Evolutionary conservation across 495 filamentous ascomycete genomes (phyloP).

Genomic region (Aspergillus coremiiformis): DNA sequence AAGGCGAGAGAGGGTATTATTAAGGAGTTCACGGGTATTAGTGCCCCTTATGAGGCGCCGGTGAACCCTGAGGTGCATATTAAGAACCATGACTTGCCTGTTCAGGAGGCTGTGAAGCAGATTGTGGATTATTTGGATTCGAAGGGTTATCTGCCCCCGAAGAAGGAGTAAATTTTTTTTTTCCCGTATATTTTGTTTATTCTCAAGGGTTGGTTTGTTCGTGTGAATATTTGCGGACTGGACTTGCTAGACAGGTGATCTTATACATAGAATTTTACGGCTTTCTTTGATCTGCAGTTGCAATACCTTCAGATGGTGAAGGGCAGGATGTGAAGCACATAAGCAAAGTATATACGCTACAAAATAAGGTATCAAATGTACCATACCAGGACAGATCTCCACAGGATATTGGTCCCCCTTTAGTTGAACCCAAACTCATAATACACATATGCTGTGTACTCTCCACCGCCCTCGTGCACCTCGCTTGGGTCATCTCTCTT

Average conservation of each 20-base stretch:
- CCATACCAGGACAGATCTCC: background rate
- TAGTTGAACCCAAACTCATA: constrained; percentile 82
- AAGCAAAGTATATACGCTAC: constrained; percentile 11
- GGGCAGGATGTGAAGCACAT: background rate
- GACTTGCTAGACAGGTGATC: background rate
- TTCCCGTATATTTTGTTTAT: background rate
- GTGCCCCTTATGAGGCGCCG: constrained; percentile 87
- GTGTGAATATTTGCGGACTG: background rate
- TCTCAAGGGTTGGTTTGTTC: background rate
- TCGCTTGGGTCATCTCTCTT: constrained; percentile 85
- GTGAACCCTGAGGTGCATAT: constrained; percentile 80
- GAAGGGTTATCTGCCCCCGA: constrained; percentile 52
- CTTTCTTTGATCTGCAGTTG: background rate
- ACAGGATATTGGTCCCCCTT: constrained; percentile 1
- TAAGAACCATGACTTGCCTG: constrained; percentile 62
- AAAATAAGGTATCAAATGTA: background rate
- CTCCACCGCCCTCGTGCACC: constrained; percentile 68
- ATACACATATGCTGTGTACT: constrained; percentile 94
- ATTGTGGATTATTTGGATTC: constrained; percentile 74
- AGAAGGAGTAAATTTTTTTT: constrained; percentile 29
- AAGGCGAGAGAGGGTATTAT: constrained; percentile 89
- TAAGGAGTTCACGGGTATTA: constrained; percentile 93
- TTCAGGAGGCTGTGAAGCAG: constrained; percentile 77
- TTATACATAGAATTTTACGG: background rate
- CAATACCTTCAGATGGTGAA: background rate